Conservation (phyloP, 352 stramenopile genomes). For the Phytophthora tentaculata region DNA sequence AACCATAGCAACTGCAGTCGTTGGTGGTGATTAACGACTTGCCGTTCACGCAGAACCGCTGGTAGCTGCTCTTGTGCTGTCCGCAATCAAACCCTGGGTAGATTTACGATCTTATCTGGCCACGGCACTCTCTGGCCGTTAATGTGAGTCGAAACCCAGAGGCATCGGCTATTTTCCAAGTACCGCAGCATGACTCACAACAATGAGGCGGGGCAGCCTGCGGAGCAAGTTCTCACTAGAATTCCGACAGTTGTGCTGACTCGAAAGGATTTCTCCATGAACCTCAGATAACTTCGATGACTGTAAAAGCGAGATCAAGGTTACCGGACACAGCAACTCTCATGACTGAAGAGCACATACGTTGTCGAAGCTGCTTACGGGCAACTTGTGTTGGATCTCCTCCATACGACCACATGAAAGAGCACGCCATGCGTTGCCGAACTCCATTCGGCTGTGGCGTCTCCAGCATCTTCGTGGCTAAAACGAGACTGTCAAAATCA, state of each 20-base stretch:
- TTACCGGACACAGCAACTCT: background rate
- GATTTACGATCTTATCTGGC: constrained; percentile 5
- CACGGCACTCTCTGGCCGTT: background rate
- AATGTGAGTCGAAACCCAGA: constrained; percentile 9
- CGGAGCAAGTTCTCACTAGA: constrained; percentile 4
- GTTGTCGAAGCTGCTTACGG: background rate
- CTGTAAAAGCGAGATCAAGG: constrained; percentile 11
- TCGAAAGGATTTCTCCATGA: too few species aligned
- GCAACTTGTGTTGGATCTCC: background rate
- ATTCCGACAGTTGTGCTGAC: too few species aligned
- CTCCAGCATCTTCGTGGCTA: background rate
- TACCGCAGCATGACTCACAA: background rate
- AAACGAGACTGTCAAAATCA: too few species aligned
- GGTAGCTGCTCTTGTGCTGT: constrained; percentile 7
- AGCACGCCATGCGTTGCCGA: background rate
- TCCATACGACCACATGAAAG: constrained; percentile 12
- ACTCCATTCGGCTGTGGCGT: background rate
- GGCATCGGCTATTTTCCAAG: constrained; percentile 18
- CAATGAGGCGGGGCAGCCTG: constrained; percentile 7
- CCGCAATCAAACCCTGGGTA: background rate
- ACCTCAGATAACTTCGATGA: constrained; percentile 2
- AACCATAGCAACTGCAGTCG: too few species aligned
- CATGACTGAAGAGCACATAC: background rate
- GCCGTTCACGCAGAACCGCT: too few species aligned
- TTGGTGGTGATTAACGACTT: background rate